A percentile compares a stretch with the other conserved stretches of the same genome.
These are phyloP conservation scores for Venturia effusa DNA, from an alignment of 2,329 filamentous ascomycete genomes.

Conservation along the genomic window DNA sequence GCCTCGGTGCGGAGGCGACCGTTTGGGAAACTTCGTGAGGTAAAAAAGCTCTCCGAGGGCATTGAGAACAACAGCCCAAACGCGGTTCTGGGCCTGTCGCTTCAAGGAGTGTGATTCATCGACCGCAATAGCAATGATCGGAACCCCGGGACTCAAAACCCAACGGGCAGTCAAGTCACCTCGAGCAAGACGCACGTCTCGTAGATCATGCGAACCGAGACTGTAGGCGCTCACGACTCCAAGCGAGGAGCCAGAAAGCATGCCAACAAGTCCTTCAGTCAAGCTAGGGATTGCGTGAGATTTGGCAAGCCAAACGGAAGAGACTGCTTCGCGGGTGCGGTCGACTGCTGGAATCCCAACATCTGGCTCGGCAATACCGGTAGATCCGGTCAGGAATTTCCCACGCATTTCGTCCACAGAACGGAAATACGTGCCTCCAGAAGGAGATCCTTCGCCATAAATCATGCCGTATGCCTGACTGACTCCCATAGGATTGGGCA, in stretches of 20 bases:
- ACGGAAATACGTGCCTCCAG: conserved; percentile 70
- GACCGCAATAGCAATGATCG: conserved; percentile 71
- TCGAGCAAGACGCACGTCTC: conserved; percentile 51
- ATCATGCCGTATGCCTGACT: conserved; percentile 77
- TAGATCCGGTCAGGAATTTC: conserved; percentile 57
- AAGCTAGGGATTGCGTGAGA: conserved; percentile 57
- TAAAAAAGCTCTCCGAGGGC: conserved; percentile 88
- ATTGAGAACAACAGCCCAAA: conserved; percentile 92
- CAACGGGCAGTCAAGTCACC: conserved; percentile 81
- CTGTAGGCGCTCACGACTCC: conserved; percentile 77
- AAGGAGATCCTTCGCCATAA: conserved; percentile 76
- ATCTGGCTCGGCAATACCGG: conserved; percentile 49
- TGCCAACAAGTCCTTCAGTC: conserved; percentile 69
- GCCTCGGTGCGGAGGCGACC: conserved; percentile 24
- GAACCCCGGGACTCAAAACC: conserved; percentile 85
- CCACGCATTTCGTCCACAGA: conserved; percentile 64
- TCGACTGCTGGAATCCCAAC: conserved; percentile 69
- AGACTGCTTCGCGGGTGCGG: conserved; percentile 58
- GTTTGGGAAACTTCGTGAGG: conserved; percentile 57
- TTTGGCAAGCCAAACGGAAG: conserved; percentile 84
- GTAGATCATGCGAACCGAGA: conserved; percentile 50
- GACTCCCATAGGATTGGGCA: conserved; percentile 82
- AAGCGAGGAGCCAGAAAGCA: conserved; percentile 72
- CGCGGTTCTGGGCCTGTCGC: conserved; percentile 56
- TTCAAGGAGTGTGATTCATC: conserved; percentile 72